phyloP scores from a whole-genome alignment of 108 stramenopile species.

The Phaeodactylum tricornutum region DNA sequence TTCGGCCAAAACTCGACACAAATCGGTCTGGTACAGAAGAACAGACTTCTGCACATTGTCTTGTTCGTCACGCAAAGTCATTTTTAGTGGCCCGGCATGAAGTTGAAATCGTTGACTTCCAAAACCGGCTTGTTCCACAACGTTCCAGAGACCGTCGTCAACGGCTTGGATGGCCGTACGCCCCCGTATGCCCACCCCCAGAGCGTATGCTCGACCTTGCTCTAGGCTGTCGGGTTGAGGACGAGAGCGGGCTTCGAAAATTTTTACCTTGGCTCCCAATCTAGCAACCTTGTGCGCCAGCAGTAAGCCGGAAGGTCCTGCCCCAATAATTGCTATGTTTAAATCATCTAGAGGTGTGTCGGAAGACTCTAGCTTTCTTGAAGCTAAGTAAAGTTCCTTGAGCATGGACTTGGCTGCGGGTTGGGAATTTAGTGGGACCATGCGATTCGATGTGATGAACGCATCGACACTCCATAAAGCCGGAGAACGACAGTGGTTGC shows the following conservation, averaged over 20 bases:
- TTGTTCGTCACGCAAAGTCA: constrained; percentile 34
- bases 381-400: too few relatives aligned
- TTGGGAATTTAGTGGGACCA: too few relatives aligned
- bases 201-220: constrained; percentile 49
- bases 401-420: too few relatives aligned
- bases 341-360: too few relatives aligned
- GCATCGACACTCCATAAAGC: too few relatives aligned
- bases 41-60: constrained; percentile 40
- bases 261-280: constrained; percentile 20
- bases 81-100: constrained; percentile 23
- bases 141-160: constrained; percentile 41
- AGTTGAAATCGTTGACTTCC: constrained; percentile 59
- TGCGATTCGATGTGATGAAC: too few relatives aligned
- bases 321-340: constrained; percentile 27
- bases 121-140: constrained; percentile 37
- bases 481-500: too few relatives aligned
- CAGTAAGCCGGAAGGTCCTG: constrained; percentile 60
- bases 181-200: constrained; percentile 59
- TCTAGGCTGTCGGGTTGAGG: constrained; percentile 14
- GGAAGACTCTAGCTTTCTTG: too few relatives aligned
- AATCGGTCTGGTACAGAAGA: constrained; percentile 65
- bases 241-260: constrained; percentile 58
- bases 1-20: constrained; percentile 49
- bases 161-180: constrained; percentile 46
- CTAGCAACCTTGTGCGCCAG: constrained; percentile 41